Base-by-base conservation (phyloP, 805 yeast genomes). In the Cyberlindnera samutprakarnensis region DNA sequence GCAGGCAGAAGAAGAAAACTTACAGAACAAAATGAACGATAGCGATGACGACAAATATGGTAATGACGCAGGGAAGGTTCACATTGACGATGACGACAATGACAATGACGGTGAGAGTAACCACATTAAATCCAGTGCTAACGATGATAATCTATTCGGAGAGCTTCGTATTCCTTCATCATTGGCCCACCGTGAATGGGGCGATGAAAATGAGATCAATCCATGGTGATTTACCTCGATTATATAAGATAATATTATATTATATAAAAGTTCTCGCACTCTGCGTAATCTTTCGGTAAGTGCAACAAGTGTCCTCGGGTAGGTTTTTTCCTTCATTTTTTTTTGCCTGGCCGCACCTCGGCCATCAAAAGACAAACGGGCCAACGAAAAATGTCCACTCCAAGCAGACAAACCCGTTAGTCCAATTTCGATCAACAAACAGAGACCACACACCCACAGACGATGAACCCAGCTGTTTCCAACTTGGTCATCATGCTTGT, bases 401-500 rank as follows among this genome's bases (percentile, higher is more conserved):
- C n/a, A n/a, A n/a, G n/a, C n/a, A n/a, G n/a, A n/a, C n/a, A n/a
- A n/a, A n/a, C n/a, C n/a, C n/a, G n/a, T n/a, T n/a, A n/a, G n/a
- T n/a, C n/a, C n/a, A n/a, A n/a, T n/a, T n/a, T n/a, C n/a, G n/a
- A n/a, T n/a, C n/a, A n/a, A n/a, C n/a, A n/a, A n/a, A n/a, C n/a
- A n/a, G n/a, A n/a, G n/a, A 16, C 7, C 9, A 16, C 19, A 18
- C 22, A 26, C 16, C 22, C 14, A 16, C 16, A 13, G 27, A 46
- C 24, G 38, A 81, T 90, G 92, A 86, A 85, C 58, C 92, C 97
- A 27, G 94, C 94, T 45, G 64, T 88, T 46, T 62, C 86, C 44
- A 88, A 90, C 66, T 61, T 92, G 49, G 83, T 70, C 49, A 65
- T 92, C 72, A 90, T 88, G 96, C 78, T 88, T 56, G 82, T 75